Percentiles rank a stretch among this genome's conserved stretches.
Conservation (phyloP, 768 basidiomycete species). For the Amyloporia xantha region DNA sequence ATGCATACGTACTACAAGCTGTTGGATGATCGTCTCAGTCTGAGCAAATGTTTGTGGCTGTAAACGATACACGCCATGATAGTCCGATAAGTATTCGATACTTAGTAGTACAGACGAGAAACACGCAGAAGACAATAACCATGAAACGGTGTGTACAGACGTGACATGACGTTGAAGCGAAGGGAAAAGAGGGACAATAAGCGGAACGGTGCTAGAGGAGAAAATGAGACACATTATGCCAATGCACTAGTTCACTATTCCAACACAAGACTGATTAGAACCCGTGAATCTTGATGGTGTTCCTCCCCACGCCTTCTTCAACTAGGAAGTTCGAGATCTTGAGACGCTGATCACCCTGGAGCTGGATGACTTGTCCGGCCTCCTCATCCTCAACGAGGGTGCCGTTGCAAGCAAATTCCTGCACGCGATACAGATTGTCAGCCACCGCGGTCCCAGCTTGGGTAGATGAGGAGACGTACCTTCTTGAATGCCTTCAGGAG, state of each 20-base stretch:
- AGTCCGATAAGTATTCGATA: conserved; percentile 24
- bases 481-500: conserved; percentile 99
- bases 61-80: conserved; percentile 1
- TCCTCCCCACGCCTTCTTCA: conserved; percentile 72
- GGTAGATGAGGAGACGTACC: too few species aligned
- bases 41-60: not conserved
- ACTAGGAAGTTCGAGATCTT: conserved; percentile 87
- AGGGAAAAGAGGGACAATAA: conserved; percentile 14
- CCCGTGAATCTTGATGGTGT: conserved; percentile 81
- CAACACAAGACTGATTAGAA: conserved; percentile 45
- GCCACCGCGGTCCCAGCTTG: too few species aligned
- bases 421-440: too few species aligned
- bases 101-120: conserved; percentile 21
- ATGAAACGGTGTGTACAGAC: conserved; percentile 15
- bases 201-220: conserved; percentile 4
- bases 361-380: conserved; percentile 95
- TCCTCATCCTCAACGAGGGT: conserved; percentile 93
- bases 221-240: conserved; percentile 12
- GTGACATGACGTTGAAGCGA: conserved; percentile 13
- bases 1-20: not conserved
- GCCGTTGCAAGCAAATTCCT: conserved; percentile 99
- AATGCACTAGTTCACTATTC: conserved; percentile 13
- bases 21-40: not conserved
- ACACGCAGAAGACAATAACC: conserved; percentile 25
- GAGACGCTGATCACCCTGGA: conserved; percentile 94